phyloP scores from a whole-genome alignment of 2,329 filamentous ascomycete species.

The Paracoccidioides brasiliensis region DNA sequence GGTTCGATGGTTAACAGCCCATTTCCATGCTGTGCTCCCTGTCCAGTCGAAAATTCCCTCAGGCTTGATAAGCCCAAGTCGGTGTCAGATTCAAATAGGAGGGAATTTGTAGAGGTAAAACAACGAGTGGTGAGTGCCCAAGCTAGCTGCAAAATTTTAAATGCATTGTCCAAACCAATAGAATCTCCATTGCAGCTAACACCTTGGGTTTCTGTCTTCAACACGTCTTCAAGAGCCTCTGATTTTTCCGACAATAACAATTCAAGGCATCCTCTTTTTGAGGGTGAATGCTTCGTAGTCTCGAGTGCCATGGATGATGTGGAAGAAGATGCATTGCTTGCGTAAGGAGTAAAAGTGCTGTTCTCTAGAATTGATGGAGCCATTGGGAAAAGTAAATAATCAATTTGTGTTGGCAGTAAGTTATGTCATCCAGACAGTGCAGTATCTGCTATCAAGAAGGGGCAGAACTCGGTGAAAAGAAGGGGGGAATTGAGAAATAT shows the following conservation, averaged over 20 bases:
- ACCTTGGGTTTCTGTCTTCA: not conserved
- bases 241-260: not conserved
- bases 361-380: slow-evolving; percentile 1
- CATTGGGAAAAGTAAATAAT: not conserved
- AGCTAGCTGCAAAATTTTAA: slow-evolving; percentile 1
- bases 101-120: not conserved
- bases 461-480: not conserved
- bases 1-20: not conserved
- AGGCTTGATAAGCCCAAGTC: not conserved
- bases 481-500: not conserved
- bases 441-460: not conserved
- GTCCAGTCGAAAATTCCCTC: not conserved
- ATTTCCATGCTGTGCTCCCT: not conserved
- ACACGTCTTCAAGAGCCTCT: not conserved
- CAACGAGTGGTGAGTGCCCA: slow-evolving; percentile 1
- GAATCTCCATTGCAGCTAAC: not conserved
- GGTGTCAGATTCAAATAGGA: not conserved
- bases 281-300: not conserved
- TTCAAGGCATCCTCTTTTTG: not conserved
- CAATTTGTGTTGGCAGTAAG: not conserved
- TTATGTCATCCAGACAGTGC: not conserved
- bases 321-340: not conserved
- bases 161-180: not conserved
- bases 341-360: not conserved
- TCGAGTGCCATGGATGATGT: not conserved